Percentiles rank a stretch among this genome's conserved stretches.
Evolutionary conservation across 345 rosid genomes (phyloP).

Genomic region (Nasturtium officinale): DNA sequence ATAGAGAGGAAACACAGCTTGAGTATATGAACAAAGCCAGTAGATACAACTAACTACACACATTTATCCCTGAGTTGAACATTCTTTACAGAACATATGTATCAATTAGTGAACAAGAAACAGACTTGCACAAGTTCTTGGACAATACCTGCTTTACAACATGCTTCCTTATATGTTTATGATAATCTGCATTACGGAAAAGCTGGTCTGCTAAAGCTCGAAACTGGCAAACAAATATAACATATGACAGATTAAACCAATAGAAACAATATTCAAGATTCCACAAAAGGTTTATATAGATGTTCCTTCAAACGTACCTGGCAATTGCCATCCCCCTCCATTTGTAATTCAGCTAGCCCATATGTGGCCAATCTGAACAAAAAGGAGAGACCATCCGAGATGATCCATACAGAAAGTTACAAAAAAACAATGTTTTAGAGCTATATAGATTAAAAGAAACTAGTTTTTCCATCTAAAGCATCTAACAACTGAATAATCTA

Average conservation of each 20-base stretch:
- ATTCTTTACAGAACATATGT: neutral
- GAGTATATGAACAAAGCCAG: neutral
- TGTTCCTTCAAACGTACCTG: constrained; percentile 56
- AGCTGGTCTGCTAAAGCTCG: constrained; percentile 96
- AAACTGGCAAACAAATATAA: constrained; percentile 54
- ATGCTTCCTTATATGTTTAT: constrained; percentile 78
- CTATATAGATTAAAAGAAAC: neutral
- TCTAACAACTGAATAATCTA: neutral
- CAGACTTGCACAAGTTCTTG: constrained; percentile 15
- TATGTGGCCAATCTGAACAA: constrained; percentile 71
- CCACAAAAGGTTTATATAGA: neutral
- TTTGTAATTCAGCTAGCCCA: constrained; percentile 80
- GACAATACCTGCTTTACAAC: constrained; percentile 77
- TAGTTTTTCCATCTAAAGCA: neutral
- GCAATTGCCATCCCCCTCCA: constrained; percentile 97
- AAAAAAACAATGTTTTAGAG: neutral
- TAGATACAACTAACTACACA: neutral
- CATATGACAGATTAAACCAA: constrained; percentile 11
- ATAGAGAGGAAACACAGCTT: neutral
- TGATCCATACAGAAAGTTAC: constrained; percentile 5
- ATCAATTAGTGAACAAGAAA: constrained; percentile 15
- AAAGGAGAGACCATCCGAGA: constrained; percentile 31
- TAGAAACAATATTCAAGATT: neutral
- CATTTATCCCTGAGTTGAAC: constrained; percentile 1
- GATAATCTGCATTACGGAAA: constrained; percentile 78